Evolutionary conservation across 2,329 filamentous ascomycete genomes (phyloP), one percentile per base, ranked within the genome.

Genomic region (Cadophora sp.): DNA sequence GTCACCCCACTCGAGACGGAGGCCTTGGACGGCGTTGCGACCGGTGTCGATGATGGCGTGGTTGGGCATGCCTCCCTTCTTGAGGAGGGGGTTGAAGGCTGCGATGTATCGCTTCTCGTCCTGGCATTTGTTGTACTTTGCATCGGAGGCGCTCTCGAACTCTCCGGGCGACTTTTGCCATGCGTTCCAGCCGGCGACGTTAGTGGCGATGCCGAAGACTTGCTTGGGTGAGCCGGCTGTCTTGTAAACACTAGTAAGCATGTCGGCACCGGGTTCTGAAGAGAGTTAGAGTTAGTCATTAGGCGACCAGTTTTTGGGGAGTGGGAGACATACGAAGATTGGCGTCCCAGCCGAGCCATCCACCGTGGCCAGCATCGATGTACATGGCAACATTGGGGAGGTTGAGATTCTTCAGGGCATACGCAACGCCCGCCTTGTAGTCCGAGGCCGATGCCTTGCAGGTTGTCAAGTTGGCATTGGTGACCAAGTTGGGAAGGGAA

Each of bases 371-470:
- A 30, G 83, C 85, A 69, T 87, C 85, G 56, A 87, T 78, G 70
- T 87, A 87, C 84, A 86, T 85, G 75, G 82, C 80, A 30, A 87
- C 84, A 71, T 87, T 85, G 67, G 83, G 81, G 13, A 87, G 79
- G 76, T 87, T 83, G 33, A 87, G 81, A 62, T 81, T 75, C 67
- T 78, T 80, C 67, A 87, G 67, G 53, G 85, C 85, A 72, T 87
- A 85, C 69, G 81, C 76, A 45, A 81, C 83, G 73, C 83, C 80
- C 51, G 81, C 80, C 56, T 82, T 76, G 75, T 87, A 87, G 18
- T 82, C 81, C 5, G 74, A 70, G n/a, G 82, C 77, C 11, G 85
- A 83, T 59, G 77, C 77, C 60, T 80, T 58, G 73, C 85, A 87
- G 76, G 85, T 85, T 66, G 80, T 69, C 6, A 85, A 80, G 70